These are phyloP conservation scores for Acmispon strigosus DNA, from an alignment of 306 rosid species.

Conservation along the genomic window DNA sequence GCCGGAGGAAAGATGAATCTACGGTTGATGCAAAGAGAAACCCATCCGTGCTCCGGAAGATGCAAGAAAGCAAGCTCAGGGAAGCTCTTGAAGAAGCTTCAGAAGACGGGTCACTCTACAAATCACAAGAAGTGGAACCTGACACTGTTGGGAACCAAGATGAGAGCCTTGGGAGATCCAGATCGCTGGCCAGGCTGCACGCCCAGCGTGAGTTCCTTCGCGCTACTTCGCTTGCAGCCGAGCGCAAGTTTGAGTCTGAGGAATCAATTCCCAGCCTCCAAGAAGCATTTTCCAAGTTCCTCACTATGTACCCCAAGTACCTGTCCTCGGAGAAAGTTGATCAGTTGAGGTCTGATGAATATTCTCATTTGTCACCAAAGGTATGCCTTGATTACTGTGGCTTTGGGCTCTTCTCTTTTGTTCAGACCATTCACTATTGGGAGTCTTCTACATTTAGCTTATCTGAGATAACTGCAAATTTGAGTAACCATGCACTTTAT, in stretches of 20 bases:
- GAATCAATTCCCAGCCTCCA: slow-evolving; percentile 53
- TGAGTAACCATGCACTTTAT: slow-evolving; percentile 87
- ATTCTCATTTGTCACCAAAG: slow-evolving; percentile 74
- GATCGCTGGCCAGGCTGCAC: slow-evolving; percentile 75
- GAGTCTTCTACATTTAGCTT: slow-evolving; percentile 94
- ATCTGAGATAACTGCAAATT: slow-evolving; percentile 92
- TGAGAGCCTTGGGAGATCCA: no score
- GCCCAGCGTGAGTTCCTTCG: slow-evolving; percentile 88
- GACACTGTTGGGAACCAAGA: slow-evolving; percentile 50
- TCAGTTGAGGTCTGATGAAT: slow-evolving; percentile 74
- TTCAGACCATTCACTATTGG: slow-evolving; percentile 92
- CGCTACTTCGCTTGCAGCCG: slow-evolving; percentile 88
- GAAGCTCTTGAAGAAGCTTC: slow-evolving; percentile 99
- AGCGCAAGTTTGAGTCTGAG: slow-evolving; percentile 64
- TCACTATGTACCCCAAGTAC: slow-evolving; percentile 91
- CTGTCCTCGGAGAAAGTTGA: slow-evolving; percentile 75
- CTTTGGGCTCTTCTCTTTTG: slow-evolving; percentile 83
- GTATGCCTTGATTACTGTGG: slow-evolving; percentile 99
- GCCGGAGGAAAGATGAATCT: slow-evolving; percentile 59
- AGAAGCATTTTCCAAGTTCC: slow-evolving; percentile 70
- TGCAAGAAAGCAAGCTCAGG: slow-evolving; percentile 87
- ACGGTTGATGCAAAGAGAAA: slow-evolving; percentile 34
- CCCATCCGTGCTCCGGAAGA: slow-evolving; percentile 67
- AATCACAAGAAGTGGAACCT: slow-evolving; percentile 68
- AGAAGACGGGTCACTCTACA: slow-evolving; percentile 73